Evolutionary conservation across 2,329 filamentous ascomycete genomes (phyloP).

Genomic region (Gremmenia infestans): DNA sequence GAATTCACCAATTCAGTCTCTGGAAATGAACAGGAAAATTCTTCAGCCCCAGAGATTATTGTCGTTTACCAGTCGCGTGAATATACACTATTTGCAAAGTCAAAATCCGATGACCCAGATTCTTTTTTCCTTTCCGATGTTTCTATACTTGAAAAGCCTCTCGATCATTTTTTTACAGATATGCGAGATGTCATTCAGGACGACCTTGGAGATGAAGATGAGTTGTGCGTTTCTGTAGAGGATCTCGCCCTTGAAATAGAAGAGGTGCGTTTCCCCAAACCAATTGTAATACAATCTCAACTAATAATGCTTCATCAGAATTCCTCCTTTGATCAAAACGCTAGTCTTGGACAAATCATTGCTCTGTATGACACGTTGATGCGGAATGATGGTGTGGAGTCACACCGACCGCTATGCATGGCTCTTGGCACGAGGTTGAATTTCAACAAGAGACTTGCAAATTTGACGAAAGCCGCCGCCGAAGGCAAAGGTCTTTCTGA

Average conservation of each 20-base stretch:
- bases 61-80: conserved; percentile 51
- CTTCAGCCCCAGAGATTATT: conserved; percentile 38
- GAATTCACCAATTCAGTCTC: not conserved
- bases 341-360: conserved; percentile 52
- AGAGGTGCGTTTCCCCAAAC: conserved; percentile 43
- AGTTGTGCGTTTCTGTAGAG: conserved; percentile 51
- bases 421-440: conserved; percentile 49
- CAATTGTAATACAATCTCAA: conserved; percentile 11
- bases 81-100: conserved; percentile 54
- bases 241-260: conserved; percentile 49
- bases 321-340: conserved; percentile 41
- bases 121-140: conserved; percentile 53
- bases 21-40: not conserved
- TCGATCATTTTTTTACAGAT: conserved; percentile 51
- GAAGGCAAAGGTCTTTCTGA: conserved; percentile 47
- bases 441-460: conserved; percentile 46
- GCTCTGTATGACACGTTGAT: conserved; percentile 54
- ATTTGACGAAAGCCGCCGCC: conserved; percentile 46
- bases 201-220: conserved; percentile 50
- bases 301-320: conserved; percentile 37
- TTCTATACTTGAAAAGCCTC: conserved; percentile 44
- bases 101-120: conserved; percentile 46
- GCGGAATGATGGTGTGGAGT: conserved; percentile 50
- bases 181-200: conserved; percentile 51
- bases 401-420: conserved; percentile 53